A percentile compares a stretch with the other conserved stretches of the same genome.
phyloP scores from a whole-genome alignment of 805 yeast genomes.

The Isabelozyma pseudorhagii region DNA sequence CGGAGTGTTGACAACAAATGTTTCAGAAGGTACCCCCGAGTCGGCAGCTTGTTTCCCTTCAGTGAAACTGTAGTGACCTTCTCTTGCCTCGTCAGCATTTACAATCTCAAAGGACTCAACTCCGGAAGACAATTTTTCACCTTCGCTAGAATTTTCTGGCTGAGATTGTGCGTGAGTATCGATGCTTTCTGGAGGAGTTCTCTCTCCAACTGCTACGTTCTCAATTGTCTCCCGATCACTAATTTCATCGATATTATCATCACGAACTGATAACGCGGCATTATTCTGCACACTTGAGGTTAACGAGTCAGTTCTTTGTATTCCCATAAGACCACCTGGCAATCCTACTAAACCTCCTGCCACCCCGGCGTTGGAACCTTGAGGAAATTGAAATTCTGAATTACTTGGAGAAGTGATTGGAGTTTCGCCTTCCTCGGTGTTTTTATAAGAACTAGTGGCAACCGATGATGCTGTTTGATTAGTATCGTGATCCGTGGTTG shows the following conservation, averaged over 20 bases:
- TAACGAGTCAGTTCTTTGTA: constrained; percentile 70
- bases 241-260: constrained; percentile 49
- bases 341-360: constrained; percentile 41
- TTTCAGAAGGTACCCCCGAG: background rate
- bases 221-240: constrained; percentile 43
- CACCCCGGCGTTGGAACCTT: constrained; percentile 26
- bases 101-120: constrained; percentile 56
- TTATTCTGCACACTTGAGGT: constrained; percentile 92
- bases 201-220: constrained; percentile 5
- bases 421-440: constrained; percentile 35
- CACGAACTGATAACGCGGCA: constrained; percentile 87
- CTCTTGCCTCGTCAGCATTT: constrained; percentile 45
- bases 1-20: background rate
- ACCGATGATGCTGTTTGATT: constrained; percentile 36
- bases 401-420: constrained; percentile 47
- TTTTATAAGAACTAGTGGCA: constrained; percentile 22
- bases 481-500: constrained; percentile 20
- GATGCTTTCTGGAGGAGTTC: constrained; percentile 11
- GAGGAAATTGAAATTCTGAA: constrained; percentile 46
- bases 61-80: constrained; percentile 3
- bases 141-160: constrained; percentile 27
- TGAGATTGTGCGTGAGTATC: constrained; percentile 7
- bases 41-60: background rate
- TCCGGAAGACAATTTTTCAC: constrained; percentile 41
- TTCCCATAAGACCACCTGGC: constrained; percentile 41